Evolutionary conservation across 805 yeast genomes (phyloP).

Genomic region (Spathaspora gorwiae): DNA sequence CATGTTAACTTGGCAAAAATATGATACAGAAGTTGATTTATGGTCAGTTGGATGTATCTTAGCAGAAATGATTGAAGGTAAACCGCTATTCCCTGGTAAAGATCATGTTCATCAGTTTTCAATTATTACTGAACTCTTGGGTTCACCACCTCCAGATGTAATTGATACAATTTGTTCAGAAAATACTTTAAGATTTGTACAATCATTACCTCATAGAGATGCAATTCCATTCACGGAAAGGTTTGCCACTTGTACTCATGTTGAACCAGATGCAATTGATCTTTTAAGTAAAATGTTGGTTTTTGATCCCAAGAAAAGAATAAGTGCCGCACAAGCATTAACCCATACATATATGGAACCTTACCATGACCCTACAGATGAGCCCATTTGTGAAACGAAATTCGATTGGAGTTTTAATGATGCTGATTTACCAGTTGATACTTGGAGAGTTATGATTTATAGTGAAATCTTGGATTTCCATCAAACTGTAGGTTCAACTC

Average conservation of each 20-base stretch:
- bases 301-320: conserved; percentile 91
- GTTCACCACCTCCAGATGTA: conserved; percentile 95
- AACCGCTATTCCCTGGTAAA: conserved; percentile 95
- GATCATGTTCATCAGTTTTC: conserved; percentile 98
- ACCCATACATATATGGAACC: conserved; percentile 89
- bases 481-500: conserved; percentile 57
- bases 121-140: conserved; percentile 91
- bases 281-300: conserved; percentile 84
- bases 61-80: conserved; percentile 96
- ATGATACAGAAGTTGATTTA: conserved; percentile 93
- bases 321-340: conserved; percentile 86
- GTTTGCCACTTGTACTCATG: conserved; percentile 57
- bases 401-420: conserved; percentile 99
- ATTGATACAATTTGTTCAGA: conserved; percentile 94
- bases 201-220: conserved; percentile 86
- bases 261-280: conserved; percentile 85
- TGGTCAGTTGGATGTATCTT: conserved; percentile 98
- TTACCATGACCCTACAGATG: conserved; percentile 96
- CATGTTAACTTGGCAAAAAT: conserved; percentile 98
- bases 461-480: conserved; percentile 95
- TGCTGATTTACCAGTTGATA: conserved; percentile 94
- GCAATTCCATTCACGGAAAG: conserved; percentile 84
- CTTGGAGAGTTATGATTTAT: conserved; percentile 99
- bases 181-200: conserved; percentile 89
- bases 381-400: conserved; percentile 86